Base-by-base conservation (phyloP, 2,329 filamentous ascomycete species). In the Talaromyces sp. region DNA sequence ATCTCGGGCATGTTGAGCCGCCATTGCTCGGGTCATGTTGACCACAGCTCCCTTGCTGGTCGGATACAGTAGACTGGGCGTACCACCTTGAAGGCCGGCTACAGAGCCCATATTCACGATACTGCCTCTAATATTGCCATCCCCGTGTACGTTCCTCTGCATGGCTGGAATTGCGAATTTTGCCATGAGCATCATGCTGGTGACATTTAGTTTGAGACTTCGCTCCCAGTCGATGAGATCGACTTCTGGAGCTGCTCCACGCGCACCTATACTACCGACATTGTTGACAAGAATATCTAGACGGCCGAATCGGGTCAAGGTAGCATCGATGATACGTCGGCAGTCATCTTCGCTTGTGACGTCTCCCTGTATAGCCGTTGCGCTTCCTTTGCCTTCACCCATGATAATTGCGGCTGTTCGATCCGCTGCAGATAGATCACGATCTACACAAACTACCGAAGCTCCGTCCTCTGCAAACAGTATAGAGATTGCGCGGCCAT, bases 21-120 rank as follows among this genome's bases (percentile, higher is more conserved):
- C 82, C 82, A 85, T 84, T 1, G 82, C 80, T 1, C 81, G 70
- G 0, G 83, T 84, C 82, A 85, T 84, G 27, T 84, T 81, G 2
- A 84, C 76, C 1, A 84, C 74, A 6, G 74, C 75, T 2, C 74
- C 75, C 60, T 77, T 77, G 25, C 66, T 73, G 2, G 74, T 77
- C 3, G 74, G 73, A 43, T 75, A 77, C n/a, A 75, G 62, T 17
- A 43, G 8, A 4, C 41, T 43, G 7, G 41, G 41, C 2, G 41
- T 43, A 9, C 41, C 41, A 19, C 41, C 41, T 9, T 43, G 41
- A 43, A 19, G 41, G 17, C 41, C 41, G 7, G 41, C 41, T 7
- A 43, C 41, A 4, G 41, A 43, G n/a, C 41, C 41, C 41, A 43
- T 43, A n/a, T 43, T 43, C 17, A 43, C 41, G 41, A 43, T 43